These are phyloP conservation scores for Botrytis pseudocinerea DNA, from an alignment of 2,329 filamentous ascomycete genomes.

Conservation along the genomic window DNA sequence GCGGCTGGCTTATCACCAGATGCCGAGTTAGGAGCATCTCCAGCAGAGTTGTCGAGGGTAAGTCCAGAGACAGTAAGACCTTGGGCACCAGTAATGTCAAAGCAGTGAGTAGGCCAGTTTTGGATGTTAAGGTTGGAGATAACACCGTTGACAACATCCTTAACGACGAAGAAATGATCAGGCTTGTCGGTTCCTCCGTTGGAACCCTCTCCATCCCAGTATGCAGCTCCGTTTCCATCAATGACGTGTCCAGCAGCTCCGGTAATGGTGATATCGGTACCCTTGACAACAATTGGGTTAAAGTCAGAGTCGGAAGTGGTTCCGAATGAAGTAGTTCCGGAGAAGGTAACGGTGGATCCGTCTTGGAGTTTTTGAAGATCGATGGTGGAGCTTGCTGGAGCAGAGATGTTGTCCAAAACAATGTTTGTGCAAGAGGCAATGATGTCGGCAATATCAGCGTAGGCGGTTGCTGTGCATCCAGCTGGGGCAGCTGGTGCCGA, in stretches of 20 bases:
- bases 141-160: conserved; percentile 49
- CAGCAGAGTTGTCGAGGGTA: conserved; percentile 58
- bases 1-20: conserved; percentile 34
- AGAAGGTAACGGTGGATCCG: conserved; percentile 56
- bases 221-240: conserved; percentile 48
- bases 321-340: conserved; percentile 64
- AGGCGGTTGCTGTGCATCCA: conserved; percentile 55
- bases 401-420: conserved; percentile 44
- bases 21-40: conserved; percentile 42
- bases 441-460: conserved; percentile 44
- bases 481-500: background rate
- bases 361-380: conserved; percentile 45
- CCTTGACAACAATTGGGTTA: conserved; percentile 49
- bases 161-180: conserved; percentile 60
- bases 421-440: conserved; percentile 47
- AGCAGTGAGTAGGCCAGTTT: conserved; percentile 56
- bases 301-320: conserved; percentile 66
- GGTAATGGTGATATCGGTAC: conserved; percentile 31
- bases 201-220: conserved; percentile 62
- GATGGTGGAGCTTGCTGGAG: conserved; percentile 44
- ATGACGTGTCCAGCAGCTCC: conserved; percentile 44
- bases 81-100: conserved; percentile 48
- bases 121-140: conserved; percentile 53
- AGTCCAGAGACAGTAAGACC: conserved; percentile 51
- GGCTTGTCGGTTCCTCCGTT: conserved; percentile 64